Base-by-base conservation (phyloP, 2,329 filamentous ascomycete species). In the Cryphonectria naterciae region DNA sequence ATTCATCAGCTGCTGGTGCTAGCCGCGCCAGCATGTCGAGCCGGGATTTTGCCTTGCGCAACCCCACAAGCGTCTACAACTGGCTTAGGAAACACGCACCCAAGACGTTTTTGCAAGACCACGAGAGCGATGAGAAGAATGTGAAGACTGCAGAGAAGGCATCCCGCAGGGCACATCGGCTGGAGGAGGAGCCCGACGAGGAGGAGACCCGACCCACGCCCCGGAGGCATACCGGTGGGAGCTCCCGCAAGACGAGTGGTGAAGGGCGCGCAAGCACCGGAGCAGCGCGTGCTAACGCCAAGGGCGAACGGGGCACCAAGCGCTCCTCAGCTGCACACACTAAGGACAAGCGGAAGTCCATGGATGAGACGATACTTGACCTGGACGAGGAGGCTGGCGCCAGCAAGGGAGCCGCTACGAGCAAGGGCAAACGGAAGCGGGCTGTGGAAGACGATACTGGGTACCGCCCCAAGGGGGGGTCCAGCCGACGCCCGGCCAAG, bases 21-120 rank as follows among this genome's bases (percentile, higher is more conserved):
- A 78, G 78, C 60, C 85, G 89, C 69, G 58, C 58, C 28, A 65
- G 69, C 58, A 68, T 69, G 52, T 67, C 71, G 25, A 81, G 82
- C 73, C 71, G 87, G 84, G 80, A 86, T 81, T 78, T 86, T 65
- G 85, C 86, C 39, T 81, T 94, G 35, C 88, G 88, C 67, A 98
- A 98, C 79, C 94, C 95, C 0, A 93, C 94, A 58, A 97, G 93
- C 71, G 95, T 97, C 3, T 97, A 97, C 83, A 98, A 97, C 80
- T 99, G 96, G 96, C 88, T 99, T 17, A 89, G 93, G 73, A 91
- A 93, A 78, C 87, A 97, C 80, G 91, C 93, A 71, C 93, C 94
- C 3, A 91, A 95, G 79, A 91, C 94, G 65, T 95, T 97, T 83
- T 83, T 97, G 28, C 92, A 97, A 79, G 93, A 94, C 76, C 88